Evolutionary conservation across 306 rosid genomes (phyloP), one percentile per base, ranked within the genome.

Genomic region (Lagenaria siceraria): DNA sequence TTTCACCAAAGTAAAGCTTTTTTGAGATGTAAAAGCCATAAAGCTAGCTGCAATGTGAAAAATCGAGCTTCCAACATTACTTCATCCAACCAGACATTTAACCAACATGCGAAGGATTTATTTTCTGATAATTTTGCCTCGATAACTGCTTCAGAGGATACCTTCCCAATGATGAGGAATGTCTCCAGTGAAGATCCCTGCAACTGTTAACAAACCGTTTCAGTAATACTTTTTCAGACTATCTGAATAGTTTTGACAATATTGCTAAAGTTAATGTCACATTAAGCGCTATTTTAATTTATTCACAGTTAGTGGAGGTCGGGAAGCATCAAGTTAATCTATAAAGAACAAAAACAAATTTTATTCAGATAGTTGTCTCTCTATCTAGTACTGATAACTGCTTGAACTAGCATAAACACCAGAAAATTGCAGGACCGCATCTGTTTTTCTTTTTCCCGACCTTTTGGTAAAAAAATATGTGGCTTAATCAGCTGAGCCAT

Each of bases 131-230:
- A 77, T 79, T 86, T 95, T 1, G 91, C 93, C 81, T 90, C 93
- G 7, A 92, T 88, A 54, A 95, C 81, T 40, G 99, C 97, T 86
- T 90, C 90, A 2, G 97, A 95, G 25, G 97, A 95, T 76, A 95
- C 88, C 85, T 84, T 90, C 73, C 99, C 99, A 43, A 95, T 82
- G 81, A 95, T 87, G 54, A 80, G 81, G 91, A 88, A 95, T 76
- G 97, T 88, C 82, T 88, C 97, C 15, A 92, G 82, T 66, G 96
- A 92, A 58, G 99, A 93, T 80, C 89, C 97, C 84, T 89, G 97
- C 83, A 87, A 72, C 97, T 95, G 97, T 82, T 51, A 68, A 22
- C 75, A 63, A 77, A 70, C 56, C 78, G 74, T 78, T 80, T 56
- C 24, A 76, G 51, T 24, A 71, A 71, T 46, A 31, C 4, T 13